phyloP scores from a whole-genome alignment of 2,329 filamentous ascomycete genomes.

The Sphaerostilbella broomeana region DNA sequence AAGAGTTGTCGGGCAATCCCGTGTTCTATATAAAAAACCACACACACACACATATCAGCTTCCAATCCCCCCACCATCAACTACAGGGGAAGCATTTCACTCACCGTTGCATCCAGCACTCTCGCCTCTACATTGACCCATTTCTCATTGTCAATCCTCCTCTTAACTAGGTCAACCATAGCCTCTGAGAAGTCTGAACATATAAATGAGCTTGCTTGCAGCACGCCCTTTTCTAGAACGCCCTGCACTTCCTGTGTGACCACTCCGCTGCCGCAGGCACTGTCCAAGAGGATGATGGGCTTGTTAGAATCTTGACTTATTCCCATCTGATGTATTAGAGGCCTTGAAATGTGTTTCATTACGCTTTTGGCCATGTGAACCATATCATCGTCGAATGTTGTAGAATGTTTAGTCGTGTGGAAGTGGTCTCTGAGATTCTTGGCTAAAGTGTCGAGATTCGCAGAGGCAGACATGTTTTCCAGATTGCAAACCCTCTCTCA shows the following conservation, averaged over 20 bases:
- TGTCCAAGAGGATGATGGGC: slow-evolving; percentile 41
- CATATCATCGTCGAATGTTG: slow-evolving; percentile 8
- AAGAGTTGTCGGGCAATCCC: slow-evolving; percentile 30
- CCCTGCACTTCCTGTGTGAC: slow-evolving; percentile 39
- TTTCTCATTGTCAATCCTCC: slow-evolving; percentile 31
- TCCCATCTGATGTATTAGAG: slow-evolving; percentile 22
- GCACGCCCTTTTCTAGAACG: slow-evolving; percentile 30
- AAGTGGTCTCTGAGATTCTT: slow-evolving; percentile 12
- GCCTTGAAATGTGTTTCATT: slow-evolving; percentile 15
- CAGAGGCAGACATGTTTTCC: slow-evolving; percentile 6
- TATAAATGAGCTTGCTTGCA: slow-evolving; percentile 39
- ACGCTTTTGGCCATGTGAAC: slow-evolving; percentile 15
- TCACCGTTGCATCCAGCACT: slow-evolving; percentile 41
- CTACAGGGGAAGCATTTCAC: slow-evolving; percentile 11
- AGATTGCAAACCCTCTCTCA: no score
- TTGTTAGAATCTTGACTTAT: slow-evolving; percentile 14
- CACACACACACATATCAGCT: background rate
- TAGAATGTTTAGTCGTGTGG: slow-evolving; percentile 2
- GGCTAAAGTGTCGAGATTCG: slow-evolving; percentile 4
- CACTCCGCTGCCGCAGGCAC: slow-evolving; percentile 47
- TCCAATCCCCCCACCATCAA: background rate
- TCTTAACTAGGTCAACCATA: slow-evolving; percentile 35
- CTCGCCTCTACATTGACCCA: slow-evolving; percentile 42
- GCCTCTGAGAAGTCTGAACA: slow-evolving; percentile 41
- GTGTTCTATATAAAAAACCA: slow-evolving; percentile 29